A percentile compares a stretch with the other conserved stretches of the same genome.
phyloP scores from a whole-genome alignment of 1,284 basidiomycete species.

The Tetrapyrgos nigripes region DNA sequence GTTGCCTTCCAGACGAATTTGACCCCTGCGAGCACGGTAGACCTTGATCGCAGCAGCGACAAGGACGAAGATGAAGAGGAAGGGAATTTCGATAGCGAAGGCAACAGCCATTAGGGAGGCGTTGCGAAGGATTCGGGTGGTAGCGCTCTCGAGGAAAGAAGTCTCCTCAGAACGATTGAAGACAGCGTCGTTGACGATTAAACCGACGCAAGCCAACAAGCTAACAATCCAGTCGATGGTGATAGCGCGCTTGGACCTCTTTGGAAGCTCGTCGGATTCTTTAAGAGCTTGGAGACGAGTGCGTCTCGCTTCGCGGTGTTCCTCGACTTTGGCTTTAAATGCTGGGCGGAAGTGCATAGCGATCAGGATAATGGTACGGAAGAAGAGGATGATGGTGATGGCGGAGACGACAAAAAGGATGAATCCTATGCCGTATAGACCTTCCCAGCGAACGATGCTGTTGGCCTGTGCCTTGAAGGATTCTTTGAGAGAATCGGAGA shows the following conservation, averaged over 20 bases:
- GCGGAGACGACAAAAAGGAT: neutral
- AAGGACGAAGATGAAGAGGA: neutral
- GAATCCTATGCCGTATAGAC: neutral
- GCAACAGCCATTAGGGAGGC: neutral
- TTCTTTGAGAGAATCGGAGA: neutral
- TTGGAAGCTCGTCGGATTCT: neutral
- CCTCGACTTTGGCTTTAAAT: constrained; percentile 1
- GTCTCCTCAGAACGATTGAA: constrained; percentile 8
- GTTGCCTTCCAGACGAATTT: neutral
- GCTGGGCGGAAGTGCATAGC: neutral
- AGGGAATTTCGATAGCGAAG: neutral
- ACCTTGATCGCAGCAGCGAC: neutral
- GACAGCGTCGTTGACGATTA: constrained; percentile 3
- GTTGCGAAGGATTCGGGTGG: neutral
- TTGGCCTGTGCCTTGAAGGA: neutral
- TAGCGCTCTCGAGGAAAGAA: constrained; percentile 1
- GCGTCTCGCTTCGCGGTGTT: neutral
- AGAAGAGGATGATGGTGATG: neutral
- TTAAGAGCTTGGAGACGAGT: neutral
- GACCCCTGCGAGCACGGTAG: neutral
- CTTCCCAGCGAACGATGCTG: neutral
- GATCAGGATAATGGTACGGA: neutral
- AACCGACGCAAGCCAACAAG: neutral
- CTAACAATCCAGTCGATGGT: neutral
- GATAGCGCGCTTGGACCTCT: neutral